Evolutionary conservation across 352 stramenopile genomes (phyloP), one percentile per base, ranked within the genome.

Genomic region (Globisporangium alternatum): DNA sequence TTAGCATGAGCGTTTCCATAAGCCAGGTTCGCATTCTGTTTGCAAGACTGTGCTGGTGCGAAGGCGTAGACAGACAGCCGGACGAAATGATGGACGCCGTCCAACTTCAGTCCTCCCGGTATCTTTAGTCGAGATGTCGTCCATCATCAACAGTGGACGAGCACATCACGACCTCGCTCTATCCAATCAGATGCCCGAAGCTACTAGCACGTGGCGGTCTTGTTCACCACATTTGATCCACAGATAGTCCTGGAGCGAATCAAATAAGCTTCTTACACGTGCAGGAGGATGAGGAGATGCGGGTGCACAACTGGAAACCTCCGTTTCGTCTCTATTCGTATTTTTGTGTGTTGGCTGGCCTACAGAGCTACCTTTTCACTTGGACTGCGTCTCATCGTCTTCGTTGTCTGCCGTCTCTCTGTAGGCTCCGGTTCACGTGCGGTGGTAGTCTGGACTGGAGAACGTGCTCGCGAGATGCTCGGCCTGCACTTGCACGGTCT

Each of bases 401-500:
- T 39, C 43, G 12, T 48, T 17, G 21, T 62, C 48, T 21, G 48
- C 22, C 56, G 35, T 53, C 62, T 56, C 31, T 55, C 57, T 64
- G 21, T 56, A 37, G 13, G 25, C 21, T 56, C 22, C 5, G 15
- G 41, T 51, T 65, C 47, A 72, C n/a, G 64, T 57, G 47, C 76
- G 76, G 52, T 93, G 83, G 62, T 90, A 93, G 60, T 87, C 65
- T 3, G 81, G 81, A 59, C 77, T 82, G 6, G 83, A 87, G 58
- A 90, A 91, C 7, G 79, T 85, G 21, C 61, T 68, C 6, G 69
- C 66, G 47, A 90, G 67, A 60, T 93, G 83, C 57, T 85, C 60
- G 13, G 81, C 81, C 62, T 93, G 83, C 47, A 93, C 77, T 62
- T 87, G 52, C 43, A 93, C 78, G 2, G 83, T 93, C 58, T 93